A percentile compares a stretch with the other conserved stretches of the same genome.
These are phyloP conservation scores for Tricladium varicosporioides DNA, from an alignment of 2,329 filamentous ascomycete species.

Conservation along the genomic window DNA sequence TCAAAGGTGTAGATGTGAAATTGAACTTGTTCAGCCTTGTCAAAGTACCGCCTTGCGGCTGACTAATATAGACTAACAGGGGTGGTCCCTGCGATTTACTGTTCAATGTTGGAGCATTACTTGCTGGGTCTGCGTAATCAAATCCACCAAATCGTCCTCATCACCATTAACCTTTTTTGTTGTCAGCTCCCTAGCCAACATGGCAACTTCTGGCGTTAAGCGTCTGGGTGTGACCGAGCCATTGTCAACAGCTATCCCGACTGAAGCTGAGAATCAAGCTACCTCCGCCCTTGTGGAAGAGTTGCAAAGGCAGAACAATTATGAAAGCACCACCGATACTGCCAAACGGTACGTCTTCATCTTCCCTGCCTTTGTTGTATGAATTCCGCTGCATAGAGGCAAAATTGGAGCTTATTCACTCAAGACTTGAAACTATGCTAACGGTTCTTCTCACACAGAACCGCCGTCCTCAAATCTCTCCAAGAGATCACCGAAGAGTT, in stretches of 20 bases:
- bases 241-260: conserved; percentile 76
- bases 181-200: conserved; percentile 13
- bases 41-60: too few species aligned
- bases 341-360: conserved; percentile 64
- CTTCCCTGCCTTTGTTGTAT: conserved; percentile 6
- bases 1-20: too few species aligned
- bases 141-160: conserved; percentile 1
- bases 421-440: conserved; percentile 5
- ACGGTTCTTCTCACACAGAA: conserved; percentile 35
- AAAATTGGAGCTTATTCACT: too few species aligned
- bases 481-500: conserved; percentile 83
- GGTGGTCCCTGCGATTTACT: too few species aligned
- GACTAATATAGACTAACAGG: too few species aligned
- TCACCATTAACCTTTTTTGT: too few species aligned
- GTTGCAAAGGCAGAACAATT: conserved; percentile 85
- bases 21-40: too few species aligned
- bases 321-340: conserved; percentile 80
- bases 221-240: conserved; percentile 72
- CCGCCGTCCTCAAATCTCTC: conserved; percentile 69
- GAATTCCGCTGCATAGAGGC: background rate
- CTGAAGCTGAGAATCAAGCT: conserved; percentile 69
- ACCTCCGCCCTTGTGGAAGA: conserved; percentile 81
- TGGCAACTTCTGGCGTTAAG: conserved; percentile 29
- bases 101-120: too few species aligned
- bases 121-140: too few species aligned